phyloP scores from a whole-genome alignment of 805 yeast genomes.

The Nakazawaea ishiwadae region DNA sequence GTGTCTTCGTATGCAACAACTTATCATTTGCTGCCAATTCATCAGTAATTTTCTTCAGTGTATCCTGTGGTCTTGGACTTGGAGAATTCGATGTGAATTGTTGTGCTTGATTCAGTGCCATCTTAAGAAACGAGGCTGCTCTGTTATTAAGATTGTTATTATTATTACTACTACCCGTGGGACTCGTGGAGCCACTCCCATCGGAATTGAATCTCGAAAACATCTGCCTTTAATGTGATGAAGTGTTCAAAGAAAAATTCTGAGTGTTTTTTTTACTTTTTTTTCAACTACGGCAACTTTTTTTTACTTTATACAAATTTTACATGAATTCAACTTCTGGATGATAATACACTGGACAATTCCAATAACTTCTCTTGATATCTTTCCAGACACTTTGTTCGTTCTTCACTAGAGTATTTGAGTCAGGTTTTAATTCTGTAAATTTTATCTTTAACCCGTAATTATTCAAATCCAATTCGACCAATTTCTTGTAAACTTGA shows the following conservation, averaged over 20 bases:
- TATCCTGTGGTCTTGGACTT: conserved; percentile 3
- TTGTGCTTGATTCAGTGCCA: conserved; percentile 14
- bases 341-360: conserved; percentile 63
- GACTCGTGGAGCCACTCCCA: conserved; percentile 15
- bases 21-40: conserved; percentile 22
- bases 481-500: conserved; percentile 82
- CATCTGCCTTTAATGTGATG: neutral
- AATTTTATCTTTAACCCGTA: conserved; percentile 73
- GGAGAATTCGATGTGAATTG: conserved; percentile 8
- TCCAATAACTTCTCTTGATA: conserved; percentile 62
- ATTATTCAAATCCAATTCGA: conserved; percentile 70
- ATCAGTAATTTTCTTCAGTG: conserved; percentile 14
- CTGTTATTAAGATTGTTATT: conserved; percentile 9
- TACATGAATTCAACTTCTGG: conserved; percentile 50
- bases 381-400: conserved; percentile 55
- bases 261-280: neutral
- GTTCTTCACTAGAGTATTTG: conserved; percentile 21
- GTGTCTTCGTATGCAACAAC: conserved; percentile 39
- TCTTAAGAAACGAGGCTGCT: conserved; percentile 13
- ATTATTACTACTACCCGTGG: conserved; percentile 14
- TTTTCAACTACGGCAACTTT: too few relatives aligned
- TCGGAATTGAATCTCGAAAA: conserved; percentile 21
- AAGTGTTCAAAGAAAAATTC: neutral
- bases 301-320: neutral
- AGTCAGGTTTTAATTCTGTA: conserved; percentile 39